Evolutionary conservation across 2,329 filamentous ascomycete genomes (phyloP).

Genomic region (Arthroderma sp.): DNA sequence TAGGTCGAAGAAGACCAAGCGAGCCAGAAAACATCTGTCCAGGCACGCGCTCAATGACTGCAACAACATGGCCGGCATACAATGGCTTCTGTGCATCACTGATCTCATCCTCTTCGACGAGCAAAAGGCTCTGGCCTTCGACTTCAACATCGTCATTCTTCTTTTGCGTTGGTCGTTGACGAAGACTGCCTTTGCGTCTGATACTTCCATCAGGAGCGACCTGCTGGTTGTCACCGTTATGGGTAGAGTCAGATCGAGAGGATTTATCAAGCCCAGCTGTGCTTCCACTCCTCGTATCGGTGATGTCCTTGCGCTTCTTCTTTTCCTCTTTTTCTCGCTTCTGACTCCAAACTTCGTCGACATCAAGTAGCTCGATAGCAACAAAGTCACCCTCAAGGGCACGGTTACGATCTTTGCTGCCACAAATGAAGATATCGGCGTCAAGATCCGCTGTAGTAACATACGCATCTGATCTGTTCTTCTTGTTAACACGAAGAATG

Average conservation of each 20-base stretch:
- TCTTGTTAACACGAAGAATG: conserved; percentile 97
- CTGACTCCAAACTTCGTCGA: conserved; percentile 96
- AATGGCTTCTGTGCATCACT: conserved; percentile 96
- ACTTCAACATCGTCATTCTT: conserved; percentile 99
- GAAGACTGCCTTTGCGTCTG: conserved; percentile 81
- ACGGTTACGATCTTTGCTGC: conserved; percentile 96
- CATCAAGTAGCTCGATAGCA: conserved; percentile 87
- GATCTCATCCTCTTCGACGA: conserved; percentile 97
- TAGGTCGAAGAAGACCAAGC: conserved; percentile 81
- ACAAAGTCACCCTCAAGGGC: conserved; percentile 93
- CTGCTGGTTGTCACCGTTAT: conserved; percentile 49
- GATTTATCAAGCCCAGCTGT: conserved; percentile 55
- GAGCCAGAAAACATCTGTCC: conserved; percentile 99
- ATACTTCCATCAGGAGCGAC: conserved; percentile 65
- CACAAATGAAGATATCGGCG: conserved; percentile 98
- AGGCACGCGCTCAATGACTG: conserved; percentile 89
- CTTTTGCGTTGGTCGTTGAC: conserved; percentile 95
- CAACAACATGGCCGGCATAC: conserved; percentile 92
- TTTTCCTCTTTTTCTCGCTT: conserved; percentile 99
- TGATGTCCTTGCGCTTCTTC: conserved; percentile 99
- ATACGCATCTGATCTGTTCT: conserved; percentile 97
- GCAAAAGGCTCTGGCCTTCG: conserved; percentile 87
- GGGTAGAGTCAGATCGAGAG: conserved; percentile 44
- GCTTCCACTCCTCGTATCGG: conserved; percentile 69
- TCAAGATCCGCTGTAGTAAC: conserved; percentile 90